Base-by-base conservation (phyloP, 2,329 filamentous ascomycete genomes). In the Alternaria infectoria region DNA sequence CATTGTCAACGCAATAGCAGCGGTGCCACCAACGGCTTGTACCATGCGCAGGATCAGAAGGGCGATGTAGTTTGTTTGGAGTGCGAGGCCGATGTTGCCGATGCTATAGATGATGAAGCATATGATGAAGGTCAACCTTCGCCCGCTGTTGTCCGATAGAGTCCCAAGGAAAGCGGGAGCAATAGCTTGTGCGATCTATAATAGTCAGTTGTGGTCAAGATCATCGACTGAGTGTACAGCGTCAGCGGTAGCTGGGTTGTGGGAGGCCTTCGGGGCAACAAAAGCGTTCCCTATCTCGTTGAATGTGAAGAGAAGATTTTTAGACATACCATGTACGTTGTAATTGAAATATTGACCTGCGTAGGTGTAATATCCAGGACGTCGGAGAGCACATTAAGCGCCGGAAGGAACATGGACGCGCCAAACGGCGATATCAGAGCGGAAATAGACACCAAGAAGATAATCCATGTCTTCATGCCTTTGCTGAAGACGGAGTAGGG, bases 1-100 rank as follows among this genome's bases (percentile, higher is more conserved):
- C 67, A 87, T 90, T 0, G 87, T 87, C 1, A 96, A 81, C 0
- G 91, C 68, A 26, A 83, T 82, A 3, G 79, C 79, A 10, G 80
- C 79, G 26, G 79, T 80, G 32, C 78, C 78, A 0, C 82, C 82
- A 54, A 76, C 67, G 61, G 80, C 78, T 64, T 83, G 79, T 5
- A 81, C 50, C 61, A 76, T 74, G 7, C 79, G 74, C 8, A 81
- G 64, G 9, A 81, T 61, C 7, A 81, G 69, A 3, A 81, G 67
- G 6, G 77, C 78, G 6, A 71, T 64, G 50, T 78, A 81, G 54
- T 75, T 77, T 25, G 76, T 76, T 56, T 80, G 78, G 4, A 80
- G 64, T 13, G 78, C 78, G 5, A 81, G 72, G 2, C 78, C 79
- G 17, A 80, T 76, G 50, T 77, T 78, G 6, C 74, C 79, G 13